Base-by-base conservation (phyloP, 495 filamentous ascomycete species). In the Penicillium flavigenum region DNA sequence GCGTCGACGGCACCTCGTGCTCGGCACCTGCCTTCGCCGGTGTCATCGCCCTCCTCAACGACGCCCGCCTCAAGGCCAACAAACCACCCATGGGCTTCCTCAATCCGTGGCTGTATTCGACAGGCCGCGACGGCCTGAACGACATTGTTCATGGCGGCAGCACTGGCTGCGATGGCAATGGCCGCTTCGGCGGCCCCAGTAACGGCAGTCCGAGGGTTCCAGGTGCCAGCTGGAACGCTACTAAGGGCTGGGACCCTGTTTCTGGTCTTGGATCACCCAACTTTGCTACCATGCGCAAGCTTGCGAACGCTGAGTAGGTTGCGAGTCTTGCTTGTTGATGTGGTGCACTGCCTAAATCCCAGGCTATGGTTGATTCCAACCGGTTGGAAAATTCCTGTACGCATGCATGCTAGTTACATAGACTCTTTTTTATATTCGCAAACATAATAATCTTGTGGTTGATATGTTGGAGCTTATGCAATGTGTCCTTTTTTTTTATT, bases 51-150 rank as follows among this genome's bases (percentile, higher is more conserved):
- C 71, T 91, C 17, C 74, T 92, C 39, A 91, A 91, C 58, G 86
- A 87, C 58, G 87, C 84, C 0, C 76, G 86, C 1, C 70, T 86
- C 39, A 69, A 78, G 1, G 75, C 74, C 17, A 80, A 80, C 20
- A 69, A 83, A 63, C 72, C 81, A 0, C 70, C 80, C 0, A 65
- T 92, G 51, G 89, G 89, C 0, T 91, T 90, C 75, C 63, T 91
- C 32, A 92, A 92, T 66, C 88, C 88, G 0, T 89, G 85, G 85
- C 62, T 92, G 27, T 92, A 91, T 71, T 72, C 72, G 10, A 69
- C 60, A 7, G 83, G 75, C 11, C 68, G 71, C 42, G 55, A 69
- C 10, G 85, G 75, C 1, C 72, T 91, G 50, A 89, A 79, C 14
- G 89, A 92, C 60, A 83, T 92, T 47, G 76, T 76, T 4, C 48